Base-by-base conservation (phyloP, 1,139 yeast species). In the Saccharomyces hybrid region DNA sequence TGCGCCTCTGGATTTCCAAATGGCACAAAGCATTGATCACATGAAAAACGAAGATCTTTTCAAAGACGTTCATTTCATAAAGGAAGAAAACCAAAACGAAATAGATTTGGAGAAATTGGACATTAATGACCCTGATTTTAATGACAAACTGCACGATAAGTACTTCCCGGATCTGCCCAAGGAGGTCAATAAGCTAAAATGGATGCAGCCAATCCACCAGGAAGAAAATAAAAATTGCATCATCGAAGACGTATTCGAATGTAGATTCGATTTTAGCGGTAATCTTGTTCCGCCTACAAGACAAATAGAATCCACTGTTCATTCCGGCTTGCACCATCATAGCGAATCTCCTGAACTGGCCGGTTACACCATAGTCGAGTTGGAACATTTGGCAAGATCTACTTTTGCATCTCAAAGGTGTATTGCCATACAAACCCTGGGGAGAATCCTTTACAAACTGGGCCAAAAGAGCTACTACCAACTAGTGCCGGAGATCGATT, bases 181-280 rank as follows among this genome's bases (percentile, higher is more conserved):
- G 54, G 96, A 93, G 62, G 81, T 90, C 0, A 84, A 82, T 46
- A 87, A 88, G 64, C 71, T 95, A 55, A 86, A 91, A 54, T 93
- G 99, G 99, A 91, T 91, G 96, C 78, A 81, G 56, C 88, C 90
- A 1, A 60, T 78, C 31, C 82, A 55, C 4, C 68, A 73, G 27
- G 75, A 74, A 3, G 62, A 76, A 1, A 73, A 77, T 2, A 53
- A 57, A 0, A 61, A 64, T 6, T 58, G 71, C 3, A 73, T 82
- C 0, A 83, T 84, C 59, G 86, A 83, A 51, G 81, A 85, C 21
- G 79, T 85, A 1, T 72, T 83, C 0, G 84, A 88, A 57, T 75
- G 93, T 70, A 74, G 99, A 58, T 95, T 93, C 68, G 97, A 93
- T 65, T 91, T 93, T 70, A 76, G 82, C 56, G 99, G 98, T 7